A percentile compares a stretch with the other conserved stretches of the same genome.
Conservation (phyloP, 768 basidiomycete genomes). For the Lentinula detonsa region DNA sequence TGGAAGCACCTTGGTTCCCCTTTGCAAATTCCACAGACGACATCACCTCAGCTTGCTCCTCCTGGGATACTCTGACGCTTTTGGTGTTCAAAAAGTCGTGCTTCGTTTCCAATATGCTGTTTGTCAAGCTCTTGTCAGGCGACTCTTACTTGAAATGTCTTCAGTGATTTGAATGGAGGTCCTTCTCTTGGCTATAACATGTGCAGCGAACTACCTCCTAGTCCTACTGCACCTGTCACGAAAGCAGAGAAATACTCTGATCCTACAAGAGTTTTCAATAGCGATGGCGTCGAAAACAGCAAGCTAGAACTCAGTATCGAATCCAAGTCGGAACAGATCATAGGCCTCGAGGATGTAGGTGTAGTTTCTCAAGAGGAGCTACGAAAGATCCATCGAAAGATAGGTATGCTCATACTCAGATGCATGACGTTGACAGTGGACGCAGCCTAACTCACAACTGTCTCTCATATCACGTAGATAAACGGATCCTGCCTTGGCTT, state of each 20-base stretch:
- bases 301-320: neutral
- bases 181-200: neutral
- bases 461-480: neutral
- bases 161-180: too few species aligned
- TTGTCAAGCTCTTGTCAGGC: neutral
- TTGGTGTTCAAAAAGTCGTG: neutral
- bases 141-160: neutral
- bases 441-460: too few species aligned
- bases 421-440: too few species aligned
- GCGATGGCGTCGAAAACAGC: neutral
- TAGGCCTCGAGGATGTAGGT: neutral
- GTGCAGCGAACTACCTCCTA: neutral
- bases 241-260: neutral
- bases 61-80: neutral
- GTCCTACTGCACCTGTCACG: neutral
- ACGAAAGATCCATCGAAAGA: constrained; percentile 4
- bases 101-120: neutral
- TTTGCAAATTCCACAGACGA: neutral
- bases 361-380: neutral
- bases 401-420: constrained; percentile 9
- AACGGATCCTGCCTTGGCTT: constrained; percentile 12
- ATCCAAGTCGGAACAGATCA: neutral
- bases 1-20: too few species aligned
- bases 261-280: neutral
- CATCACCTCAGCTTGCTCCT: neutral